These are phyloP conservation scores for Rhodotorula sp. DNA, from an alignment of 1,284 basidiomycete species.

Conservation along the genomic window DNA sequence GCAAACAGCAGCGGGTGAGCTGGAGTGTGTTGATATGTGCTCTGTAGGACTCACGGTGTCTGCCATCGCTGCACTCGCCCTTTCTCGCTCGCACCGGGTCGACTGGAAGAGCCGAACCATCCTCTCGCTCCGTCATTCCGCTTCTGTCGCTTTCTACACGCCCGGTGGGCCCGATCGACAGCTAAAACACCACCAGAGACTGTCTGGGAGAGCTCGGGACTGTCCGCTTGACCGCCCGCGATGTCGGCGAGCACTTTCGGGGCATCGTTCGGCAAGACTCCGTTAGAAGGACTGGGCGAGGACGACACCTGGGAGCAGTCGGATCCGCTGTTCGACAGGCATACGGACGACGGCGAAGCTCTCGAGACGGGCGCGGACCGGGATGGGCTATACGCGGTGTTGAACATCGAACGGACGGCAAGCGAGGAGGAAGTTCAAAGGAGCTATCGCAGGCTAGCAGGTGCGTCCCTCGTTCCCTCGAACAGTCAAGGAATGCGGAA, in stretches of 20 bases:
- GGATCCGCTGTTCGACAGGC: conserved; percentile 10
- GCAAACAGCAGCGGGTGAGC: not conserved
- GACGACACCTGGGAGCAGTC: conserved; percentile 25
- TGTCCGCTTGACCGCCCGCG: not conserved
- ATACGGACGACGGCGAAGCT: conserved; percentile 6
- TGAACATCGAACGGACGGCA: conserved; percentile 39
- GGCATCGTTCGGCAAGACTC: not conserved
- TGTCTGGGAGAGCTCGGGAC: not conserved
- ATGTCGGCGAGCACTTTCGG: not conserved
- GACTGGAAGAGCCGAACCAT: too few relatives aligned
- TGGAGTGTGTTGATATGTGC: not conserved
- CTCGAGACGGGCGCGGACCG: conserved; percentile 1
- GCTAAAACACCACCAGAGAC: too few relatives aligned
- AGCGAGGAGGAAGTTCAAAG: conserved; percentile 35
- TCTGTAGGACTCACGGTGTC: not conserved
- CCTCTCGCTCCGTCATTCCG: too few relatives aligned
- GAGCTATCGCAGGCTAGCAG: conserved; percentile 37
- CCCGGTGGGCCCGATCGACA: too few relatives aligned
- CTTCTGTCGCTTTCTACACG: too few relatives aligned
- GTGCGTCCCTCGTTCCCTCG: not conserved
- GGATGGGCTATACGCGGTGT: conserved; percentile 36
- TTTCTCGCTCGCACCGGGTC: too few relatives aligned
- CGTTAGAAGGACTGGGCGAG: not conserved
- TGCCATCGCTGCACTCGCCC: not conserved
- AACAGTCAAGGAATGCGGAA: not conserved